phyloP scores from a whole-genome alignment of 2,329 filamentous ascomycete genomes.

The Orbilia quercus region DNA sequence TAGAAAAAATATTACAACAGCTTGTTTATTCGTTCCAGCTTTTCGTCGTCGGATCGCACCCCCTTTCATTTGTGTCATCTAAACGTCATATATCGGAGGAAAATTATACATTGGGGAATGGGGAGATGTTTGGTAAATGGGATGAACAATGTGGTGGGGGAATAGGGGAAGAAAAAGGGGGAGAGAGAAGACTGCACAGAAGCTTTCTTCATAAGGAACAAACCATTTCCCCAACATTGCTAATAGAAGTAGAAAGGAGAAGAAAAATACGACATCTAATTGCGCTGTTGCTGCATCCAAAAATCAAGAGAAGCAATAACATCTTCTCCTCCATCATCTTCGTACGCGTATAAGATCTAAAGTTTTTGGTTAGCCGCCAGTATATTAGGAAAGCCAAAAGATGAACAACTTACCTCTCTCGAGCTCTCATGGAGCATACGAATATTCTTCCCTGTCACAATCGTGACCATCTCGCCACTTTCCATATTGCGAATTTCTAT shows the following conservation, averaged over 20 bases:
- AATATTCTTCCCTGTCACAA: conserved; percentile 95
- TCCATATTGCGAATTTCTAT: conserved; percentile 97
- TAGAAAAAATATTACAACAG: background rate
- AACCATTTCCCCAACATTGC: too few species aligned
- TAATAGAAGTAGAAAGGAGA: too few species aligned
- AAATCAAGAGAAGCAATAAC: conserved; percentile 96
- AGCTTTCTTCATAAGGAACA: conserved; percentile 15
- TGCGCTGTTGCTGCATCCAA: conserved; percentile 73
- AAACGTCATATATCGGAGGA: conserved; percentile 20
- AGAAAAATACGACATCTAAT: conserved; percentile 37
- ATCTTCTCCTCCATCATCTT: conserved; percentile 86
- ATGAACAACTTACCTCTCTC: conserved; percentile 77
- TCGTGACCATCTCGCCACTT: conserved; percentile 88
- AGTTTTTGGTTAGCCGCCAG: conserved; percentile 9
- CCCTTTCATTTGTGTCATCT: conserved; percentile 36
- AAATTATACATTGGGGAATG: conserved; percentile 39
- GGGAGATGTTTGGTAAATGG: conserved; percentile 10
- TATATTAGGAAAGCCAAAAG: background rate
- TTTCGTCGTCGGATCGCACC: conserved; percentile 26
- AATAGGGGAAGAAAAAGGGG: background rate
- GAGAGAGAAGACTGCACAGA: conserved; percentile 1
- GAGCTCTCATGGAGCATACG: conserved; percentile 97
- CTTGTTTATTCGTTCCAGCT: background rate
- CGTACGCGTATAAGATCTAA: conserved; percentile 96
- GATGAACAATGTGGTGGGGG: background rate